These are phyloP conservation scores for Colletotrichum musae DNA, from an alignment of 2,329 filamentous ascomycete species.

Conservation along the genomic window DNA sequence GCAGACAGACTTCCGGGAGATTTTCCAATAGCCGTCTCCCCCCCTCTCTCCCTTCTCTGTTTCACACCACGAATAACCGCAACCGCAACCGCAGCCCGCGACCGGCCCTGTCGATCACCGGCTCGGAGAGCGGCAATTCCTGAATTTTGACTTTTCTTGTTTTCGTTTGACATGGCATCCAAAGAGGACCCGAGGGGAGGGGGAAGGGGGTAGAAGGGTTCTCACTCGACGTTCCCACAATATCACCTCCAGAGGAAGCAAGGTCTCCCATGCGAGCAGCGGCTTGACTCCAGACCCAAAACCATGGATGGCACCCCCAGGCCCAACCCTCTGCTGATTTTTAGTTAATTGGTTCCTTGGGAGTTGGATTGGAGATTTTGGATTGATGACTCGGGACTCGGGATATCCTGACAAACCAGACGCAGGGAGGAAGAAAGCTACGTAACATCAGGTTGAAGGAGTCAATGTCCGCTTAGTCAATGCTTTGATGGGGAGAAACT, in stretches of 20 bases:
- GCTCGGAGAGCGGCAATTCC: slow-evolving; percentile 16
- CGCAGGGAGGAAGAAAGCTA: too few species aligned
- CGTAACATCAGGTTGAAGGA: too few species aligned
- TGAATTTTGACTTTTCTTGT: neutral
- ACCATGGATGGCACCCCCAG: neutral
- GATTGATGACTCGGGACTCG: too few species aligned
- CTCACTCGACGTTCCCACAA: neutral
- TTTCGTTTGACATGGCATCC: too few species aligned
- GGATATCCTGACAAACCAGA: too few species aligned
- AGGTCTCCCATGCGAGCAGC: slow-evolving; percentile 15
- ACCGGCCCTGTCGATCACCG: slow-evolving; percentile 8
- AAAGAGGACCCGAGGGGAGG: too few species aligned
- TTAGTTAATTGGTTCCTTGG: too few species aligned
- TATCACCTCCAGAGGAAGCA: neutral
- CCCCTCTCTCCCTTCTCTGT: neutral
- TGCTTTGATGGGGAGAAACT: too few species aligned
- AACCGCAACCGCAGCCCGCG: neutral
- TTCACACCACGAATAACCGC: neutral
- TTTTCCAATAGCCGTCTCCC: neutral
- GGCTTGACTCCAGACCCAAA: neutral
- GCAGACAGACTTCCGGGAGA: slow-evolving; percentile 24
- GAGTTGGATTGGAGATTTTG: too few species aligned
- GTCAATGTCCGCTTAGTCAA: too few species aligned
- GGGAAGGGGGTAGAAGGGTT: neutral
- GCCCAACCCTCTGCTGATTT: neutral